Conservation (phyloP, 2,329 filamentous ascomycete species). For the Ophiostoma australiae region DNA sequence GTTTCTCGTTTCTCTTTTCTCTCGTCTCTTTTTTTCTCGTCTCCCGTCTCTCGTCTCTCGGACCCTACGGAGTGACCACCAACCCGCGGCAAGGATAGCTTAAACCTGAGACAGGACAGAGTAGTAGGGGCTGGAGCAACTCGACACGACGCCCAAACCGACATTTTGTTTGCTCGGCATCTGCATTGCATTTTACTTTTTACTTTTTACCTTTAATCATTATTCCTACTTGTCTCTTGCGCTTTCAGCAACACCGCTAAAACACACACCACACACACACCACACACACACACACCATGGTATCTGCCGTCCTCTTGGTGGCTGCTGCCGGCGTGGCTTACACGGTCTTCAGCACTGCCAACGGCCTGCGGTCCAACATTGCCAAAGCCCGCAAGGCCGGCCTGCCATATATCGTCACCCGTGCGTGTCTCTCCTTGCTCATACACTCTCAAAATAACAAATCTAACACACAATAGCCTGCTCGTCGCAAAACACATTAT, state of each 20-base stretch:
- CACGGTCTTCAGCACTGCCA: slow-evolving; percentile 23
- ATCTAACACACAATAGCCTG: slow-evolving; percentile 37
- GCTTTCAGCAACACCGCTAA: too few relatives aligned
- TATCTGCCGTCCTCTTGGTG: not conserved
- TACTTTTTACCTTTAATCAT: not conserved
- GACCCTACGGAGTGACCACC: not conserved
- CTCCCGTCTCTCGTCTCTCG: not conserved
- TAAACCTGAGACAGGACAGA: not conserved
- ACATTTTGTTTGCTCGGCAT: too few relatives aligned
- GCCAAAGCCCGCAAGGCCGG: slow-evolving; percentile 47
- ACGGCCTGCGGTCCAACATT: slow-evolving; percentile 44
- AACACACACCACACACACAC: not conserved
- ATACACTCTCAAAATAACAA: not conserved
- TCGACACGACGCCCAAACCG: not conserved
- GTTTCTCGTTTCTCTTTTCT: not conserved
- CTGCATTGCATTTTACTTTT: not conserved
- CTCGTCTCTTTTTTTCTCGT: too few relatives aligned
- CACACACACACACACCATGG: not conserved
- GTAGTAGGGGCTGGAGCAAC: not conserved
- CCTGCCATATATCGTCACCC: slow-evolving; percentile 49
- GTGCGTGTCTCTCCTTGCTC: slow-evolving; percentile 34
- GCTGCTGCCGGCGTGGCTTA: slow-evolving; percentile 3
- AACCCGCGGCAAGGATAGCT: not conserved
- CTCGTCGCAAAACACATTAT: slow-evolving; percentile 48
- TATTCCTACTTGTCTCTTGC: too few relatives aligned